Evolutionary conservation across 2,329 filamentous ascomycete genomes (phyloP).

Genomic region (Thelonectria rubi): DNA sequence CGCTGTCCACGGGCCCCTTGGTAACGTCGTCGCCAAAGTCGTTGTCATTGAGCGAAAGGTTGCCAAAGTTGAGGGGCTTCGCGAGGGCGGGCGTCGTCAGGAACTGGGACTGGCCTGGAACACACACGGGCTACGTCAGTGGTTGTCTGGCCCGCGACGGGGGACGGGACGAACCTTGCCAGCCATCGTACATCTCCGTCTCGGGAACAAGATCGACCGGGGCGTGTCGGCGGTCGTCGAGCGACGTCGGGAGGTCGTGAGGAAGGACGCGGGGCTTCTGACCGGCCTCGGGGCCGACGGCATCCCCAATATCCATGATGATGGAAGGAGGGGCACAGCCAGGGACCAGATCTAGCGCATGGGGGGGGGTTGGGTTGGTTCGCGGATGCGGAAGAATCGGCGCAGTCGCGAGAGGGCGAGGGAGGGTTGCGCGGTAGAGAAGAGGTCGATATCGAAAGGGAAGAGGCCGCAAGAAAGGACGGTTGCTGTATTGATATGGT

Average conservation of each 20-base stretch:
- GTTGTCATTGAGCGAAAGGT: conserved; percentile 82
- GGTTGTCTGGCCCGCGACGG: conserved; percentile 27
- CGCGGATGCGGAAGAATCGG: conserved; percentile 23
- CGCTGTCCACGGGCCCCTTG: conserved; percentile 74
- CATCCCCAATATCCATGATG: conserved; percentile 71
- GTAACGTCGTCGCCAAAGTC: conserved; percentile 72
- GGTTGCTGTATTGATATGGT: conserved; percentile 34
- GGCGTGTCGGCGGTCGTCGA: conserved; percentile 84
- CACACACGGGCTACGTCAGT: conserved; percentile 39
- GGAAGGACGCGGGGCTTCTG: conserved; percentile 69
- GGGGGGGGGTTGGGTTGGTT: no score
- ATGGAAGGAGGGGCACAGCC: conserved; percentile 53
- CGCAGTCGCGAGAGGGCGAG: conserved; percentile 9
- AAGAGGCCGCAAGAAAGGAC: conserved; percentile 15
- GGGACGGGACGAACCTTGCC: conserved; percentile 75
- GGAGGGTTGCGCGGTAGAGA: not conserved
- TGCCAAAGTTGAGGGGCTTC: conserved; percentile 82
- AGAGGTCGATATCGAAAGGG: conserved; percentile 6
- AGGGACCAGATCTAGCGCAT: conserved; percentile 46
- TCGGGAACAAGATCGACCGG: conserved; percentile 74
- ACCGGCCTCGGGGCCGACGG: conserved; percentile 52
- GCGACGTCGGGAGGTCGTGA: conserved; percentile 85
- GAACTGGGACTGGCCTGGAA: conserved; percentile 94
- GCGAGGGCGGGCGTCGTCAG: conserved; percentile 86
- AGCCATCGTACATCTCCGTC: conserved; percentile 98